These are phyloP conservation scores for Suhomyces ambrosiae DNA, from an alignment of 1,139 yeast genomes.

Conservation along the genomic window DNA sequence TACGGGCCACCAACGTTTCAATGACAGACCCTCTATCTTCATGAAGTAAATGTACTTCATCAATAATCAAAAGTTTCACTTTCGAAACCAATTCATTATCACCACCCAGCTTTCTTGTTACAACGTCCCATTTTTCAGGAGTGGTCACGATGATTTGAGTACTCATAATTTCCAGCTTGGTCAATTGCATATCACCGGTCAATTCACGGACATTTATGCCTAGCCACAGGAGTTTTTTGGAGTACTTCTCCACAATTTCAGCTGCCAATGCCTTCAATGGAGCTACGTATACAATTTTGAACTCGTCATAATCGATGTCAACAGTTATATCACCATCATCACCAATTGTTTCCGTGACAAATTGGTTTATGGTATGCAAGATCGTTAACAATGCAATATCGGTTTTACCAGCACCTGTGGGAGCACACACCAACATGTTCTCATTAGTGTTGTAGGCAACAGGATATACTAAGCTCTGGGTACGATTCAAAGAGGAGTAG, in stretches of 20 bases:
- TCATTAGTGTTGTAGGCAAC: slow-evolving; percentile 92
- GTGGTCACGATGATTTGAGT: slow-evolving; percentile 96
- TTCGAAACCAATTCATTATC: slow-evolving; percentile 85
- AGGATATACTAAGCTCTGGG: slow-evolving; percentile 91
- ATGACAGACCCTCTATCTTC: slow-evolving; percentile 98
- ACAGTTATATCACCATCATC: slow-evolving; percentile 54
- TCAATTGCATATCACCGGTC: slow-evolving; percentile 96
- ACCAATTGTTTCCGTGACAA: slow-evolving; percentile 46
- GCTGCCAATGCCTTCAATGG: slow-evolving; percentile 97
- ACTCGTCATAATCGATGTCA: slow-evolving; percentile 75
- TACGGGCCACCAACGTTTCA: slow-evolving; percentile 93
- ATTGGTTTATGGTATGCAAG: slow-evolving; percentile 77
- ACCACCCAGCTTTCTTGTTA: slow-evolving; percentile 84
- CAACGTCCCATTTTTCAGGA: slow-evolving; percentile 99
- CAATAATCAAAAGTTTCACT: slow-evolving; percentile 83
- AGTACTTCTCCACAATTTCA: slow-evolving; percentile 90
- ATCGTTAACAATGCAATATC: slow-evolving; percentile 91
- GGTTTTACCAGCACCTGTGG: slow-evolving; percentile 99
- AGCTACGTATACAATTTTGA: slow-evolving; percentile 92
- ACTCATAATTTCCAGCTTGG: slow-evolving; percentile 75
- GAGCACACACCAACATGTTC: slow-evolving; percentile 97
- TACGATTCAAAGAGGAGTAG: slow-evolving; percentile 75
- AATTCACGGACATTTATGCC: slow-evolving; percentile 86
- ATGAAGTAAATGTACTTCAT: slow-evolving; percentile 93
- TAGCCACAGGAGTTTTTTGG: slow-evolving; percentile 75